Evolutionary conservation across 177 flowering plant genomes (phyloP).

Genomic region (Vitis hybrid): DNA sequence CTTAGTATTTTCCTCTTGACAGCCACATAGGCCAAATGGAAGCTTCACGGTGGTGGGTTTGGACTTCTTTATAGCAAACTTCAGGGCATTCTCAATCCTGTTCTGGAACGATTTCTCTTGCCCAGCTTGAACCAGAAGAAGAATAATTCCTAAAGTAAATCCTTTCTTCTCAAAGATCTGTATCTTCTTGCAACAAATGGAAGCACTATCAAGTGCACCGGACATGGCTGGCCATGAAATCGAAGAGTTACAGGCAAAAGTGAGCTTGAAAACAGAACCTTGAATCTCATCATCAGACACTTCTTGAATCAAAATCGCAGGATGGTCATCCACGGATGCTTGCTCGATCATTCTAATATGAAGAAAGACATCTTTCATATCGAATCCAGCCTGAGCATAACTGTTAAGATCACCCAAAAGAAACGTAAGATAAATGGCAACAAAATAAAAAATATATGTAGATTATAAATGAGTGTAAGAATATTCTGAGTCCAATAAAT

Average conservation of each 20-base stretch:
- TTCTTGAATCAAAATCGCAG: slow-evolving; percentile 74
- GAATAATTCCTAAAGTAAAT: slow-evolving; percentile 68
- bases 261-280: slow-evolving; percentile 63
- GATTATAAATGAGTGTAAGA: background rate
- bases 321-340: slow-evolving; percentile 58
- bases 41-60: slow-evolving; percentile 68
- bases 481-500: background rate
- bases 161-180: slow-evolving; percentile 95
- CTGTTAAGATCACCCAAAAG: slow-evolving; percentile 33
- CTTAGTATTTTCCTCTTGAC: slow-evolving; percentile 69
- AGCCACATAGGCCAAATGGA: slow-evolving; percentile 93
- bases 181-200: slow-evolving; percentile 84
- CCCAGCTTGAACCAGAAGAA: slow-evolving; percentile 59
- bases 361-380: slow-evolving; percentile 90
- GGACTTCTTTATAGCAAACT: slow-evolving; percentile 63
- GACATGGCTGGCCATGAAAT: slow-evolving; percentile 86
- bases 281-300: slow-evolving; percentile 48
- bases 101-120: slow-evolving; percentile 62
- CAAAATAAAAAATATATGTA: background rate
- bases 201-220: slow-evolving; percentile 62
- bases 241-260: slow-evolving; percentile 83
- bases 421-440: background rate
- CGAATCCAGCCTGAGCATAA: slow-evolving; percentile 88
- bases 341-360: slow-evolving; percentile 85
- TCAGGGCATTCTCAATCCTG: slow-evolving; percentile 66